Base-by-base conservation (phyloP, 83 land plant species). In the Diphasiastrum complanatum region DNA sequence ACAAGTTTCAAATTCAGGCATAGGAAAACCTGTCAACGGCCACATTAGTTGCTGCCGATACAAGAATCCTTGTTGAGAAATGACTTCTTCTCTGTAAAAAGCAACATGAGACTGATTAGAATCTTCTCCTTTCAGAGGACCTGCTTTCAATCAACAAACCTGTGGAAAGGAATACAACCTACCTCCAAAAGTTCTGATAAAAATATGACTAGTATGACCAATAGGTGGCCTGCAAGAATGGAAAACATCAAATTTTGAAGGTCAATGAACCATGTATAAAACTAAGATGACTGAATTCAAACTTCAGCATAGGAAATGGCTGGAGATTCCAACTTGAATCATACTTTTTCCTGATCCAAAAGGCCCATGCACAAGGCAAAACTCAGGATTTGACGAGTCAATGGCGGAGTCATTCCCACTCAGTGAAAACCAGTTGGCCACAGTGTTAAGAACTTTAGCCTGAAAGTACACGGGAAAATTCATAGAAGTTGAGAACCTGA, bases 311-410 rank as follows among this genome's bases (percentile, higher is more conserved):
- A n/a, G n/a, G n/a, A n/a, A n/a, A n/a, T n/a, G n/a, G n/a, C n/a
- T n/a, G n/a, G n/a, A n/a, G n/a, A n/a, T n/a, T n/a, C n/a, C n/a
- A n/a, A n/a, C n/a, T n/a, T n/a, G n/a, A 26, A 24, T 41, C 68
- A 35, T 53, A 71, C 74, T 71, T 55, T 71, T 71, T 41, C 74
- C 74, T 18, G 57, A 61, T 56, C 74, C 74, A 64, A 71, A 71
- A 31, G 70, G 30, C 64, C 74, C 74, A 64, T 71, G 74, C 11
- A 71, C 71, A 12, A 55, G 74, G 33, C 74, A 71, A 35, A 71
- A 45, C 50, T 68, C 71, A 33, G 71, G 71, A 27, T 58, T n/a
- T 27, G 26, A 35, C 32, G 57, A 32, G 33, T 20, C 61, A 29
- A 11, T 22, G 31, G 31, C 33, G 4, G 19, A 36, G 11, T n/a